Evolutionary conservation across 768 basidiomycete species (phyloP).

Genomic region (Leucocoprinus birnbaumii): DNA sequence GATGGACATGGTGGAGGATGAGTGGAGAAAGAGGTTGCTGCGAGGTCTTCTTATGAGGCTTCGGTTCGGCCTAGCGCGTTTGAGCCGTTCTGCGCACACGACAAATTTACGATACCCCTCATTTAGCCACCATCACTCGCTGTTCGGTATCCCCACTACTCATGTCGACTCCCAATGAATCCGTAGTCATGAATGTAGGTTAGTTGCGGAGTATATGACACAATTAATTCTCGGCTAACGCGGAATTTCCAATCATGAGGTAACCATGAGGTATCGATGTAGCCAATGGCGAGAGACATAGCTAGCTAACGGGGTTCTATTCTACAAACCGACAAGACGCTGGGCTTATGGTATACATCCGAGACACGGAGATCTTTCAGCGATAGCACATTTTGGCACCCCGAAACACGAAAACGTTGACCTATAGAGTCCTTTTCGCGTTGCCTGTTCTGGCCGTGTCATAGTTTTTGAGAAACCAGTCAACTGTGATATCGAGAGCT

Average conservation of each 20-base stretch:
- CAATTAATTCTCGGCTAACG: background rate
- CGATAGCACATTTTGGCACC: background rate
- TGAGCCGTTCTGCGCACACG: background rate
- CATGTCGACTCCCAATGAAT: background rate
- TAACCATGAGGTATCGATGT: background rate
- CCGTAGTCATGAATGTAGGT: background rate
- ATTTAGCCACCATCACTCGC: background rate
- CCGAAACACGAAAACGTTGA: background rate
- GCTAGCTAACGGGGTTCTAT: background rate
- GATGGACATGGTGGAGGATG: conserved; percentile 33
- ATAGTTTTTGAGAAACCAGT: conserved; percentile 88
- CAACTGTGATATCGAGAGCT: conserved; percentile 77
- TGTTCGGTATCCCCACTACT: background rate
- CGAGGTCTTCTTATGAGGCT: background rate
- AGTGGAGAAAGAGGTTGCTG: conserved; percentile 9
- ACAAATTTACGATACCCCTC: conserved; percentile 8
- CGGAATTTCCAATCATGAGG: conserved; percentile 4
- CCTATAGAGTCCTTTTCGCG: background rate
- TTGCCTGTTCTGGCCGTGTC: conserved; percentile 60
- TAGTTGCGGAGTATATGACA: no score
- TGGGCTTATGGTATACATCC: background rate
- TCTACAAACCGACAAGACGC: background rate
- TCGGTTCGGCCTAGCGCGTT: background rate
- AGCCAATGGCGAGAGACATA: background rate
- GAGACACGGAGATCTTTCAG: background rate